Conservation (phyloP, 352 stramenopile genomes). For the Phytopythium kandeliae region DNA sequence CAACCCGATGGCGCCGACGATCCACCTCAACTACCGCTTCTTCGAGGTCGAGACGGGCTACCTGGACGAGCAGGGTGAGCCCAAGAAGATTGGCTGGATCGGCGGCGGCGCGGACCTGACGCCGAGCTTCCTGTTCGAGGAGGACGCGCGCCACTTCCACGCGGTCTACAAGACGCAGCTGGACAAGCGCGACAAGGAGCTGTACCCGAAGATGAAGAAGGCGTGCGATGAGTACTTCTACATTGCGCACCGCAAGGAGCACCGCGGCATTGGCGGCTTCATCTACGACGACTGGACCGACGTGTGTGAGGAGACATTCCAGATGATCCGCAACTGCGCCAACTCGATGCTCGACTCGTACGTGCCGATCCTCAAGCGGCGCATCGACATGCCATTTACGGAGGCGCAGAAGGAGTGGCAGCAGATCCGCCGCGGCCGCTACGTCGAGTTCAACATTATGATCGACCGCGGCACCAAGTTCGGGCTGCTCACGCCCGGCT, state of each 20-base stretch:
- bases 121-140: constrained; percentile 94
- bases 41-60: constrained; percentile 93
- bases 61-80: constrained; percentile 71
- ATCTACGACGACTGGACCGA: constrained; percentile 99
- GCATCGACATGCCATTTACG: constrained; percentile 95
- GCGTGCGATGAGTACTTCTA: constrained; percentile 98
- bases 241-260: constrained; percentile 95
- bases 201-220: constrained; percentile 96
- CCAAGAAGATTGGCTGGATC: constrained; percentile 90
- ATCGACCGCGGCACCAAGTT: constrained; percentile 99
- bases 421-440: constrained; percentile 93
- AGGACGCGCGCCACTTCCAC: constrained; percentile 97
- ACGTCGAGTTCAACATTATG: constrained; percentile 99
- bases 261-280: constrained; percentile 95
- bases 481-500: constrained; percentile 93
- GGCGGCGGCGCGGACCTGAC: constrained; percentile 97
- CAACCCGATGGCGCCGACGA: constrained; percentile 93
- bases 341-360: constrained; percentile 92
- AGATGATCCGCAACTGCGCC: constrained; percentile 69
- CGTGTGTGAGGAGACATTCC: constrained; percentile 84
- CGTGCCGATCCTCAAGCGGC: constrained; percentile 92
- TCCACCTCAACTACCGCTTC: constrained; percentile 98
- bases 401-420: constrained; percentile 97
- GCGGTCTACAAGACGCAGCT: constrained; percentile 92
- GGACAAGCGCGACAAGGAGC: constrained; percentile 91